Evolutionary conservation across 371 early-diverging fungal species (phyloP).

Genomic region (Smittium mucronatum): DNA sequence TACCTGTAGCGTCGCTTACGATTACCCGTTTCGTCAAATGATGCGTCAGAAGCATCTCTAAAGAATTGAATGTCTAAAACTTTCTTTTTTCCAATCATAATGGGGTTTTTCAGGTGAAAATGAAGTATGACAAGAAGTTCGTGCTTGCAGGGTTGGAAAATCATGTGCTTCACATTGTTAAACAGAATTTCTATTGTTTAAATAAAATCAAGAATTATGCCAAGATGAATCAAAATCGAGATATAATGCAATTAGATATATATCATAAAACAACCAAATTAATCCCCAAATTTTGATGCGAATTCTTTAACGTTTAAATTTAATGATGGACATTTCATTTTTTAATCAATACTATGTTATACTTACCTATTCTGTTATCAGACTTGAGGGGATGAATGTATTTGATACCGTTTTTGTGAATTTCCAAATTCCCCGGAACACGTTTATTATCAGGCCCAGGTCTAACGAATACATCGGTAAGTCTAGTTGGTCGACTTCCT

Average conservation of each 20-base stretch:
- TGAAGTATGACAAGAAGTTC: constrained; percentile 93
- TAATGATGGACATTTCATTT: no score
- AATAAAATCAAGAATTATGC: neutral
- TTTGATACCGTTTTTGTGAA: constrained; percentile 88
- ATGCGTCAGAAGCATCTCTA: constrained; percentile 89
- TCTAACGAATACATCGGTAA: constrained; percentile 80
- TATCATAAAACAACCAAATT: no score
- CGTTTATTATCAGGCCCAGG: constrained; percentile 77
- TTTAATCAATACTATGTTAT: no score
- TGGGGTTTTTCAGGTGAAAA: constrained; percentile 90
- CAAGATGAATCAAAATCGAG: no score
- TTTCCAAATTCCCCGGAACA: constrained; percentile 81
- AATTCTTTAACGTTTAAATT: no score
- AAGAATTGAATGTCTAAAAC: constrained; percentile 98
- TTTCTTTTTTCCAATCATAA: constrained; percentile 96
- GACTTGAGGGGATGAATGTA: constrained; percentile 67
- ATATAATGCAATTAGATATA: no score
- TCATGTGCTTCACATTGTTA: constrained; percentile 94
- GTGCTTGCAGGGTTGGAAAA: constrained; percentile 97
- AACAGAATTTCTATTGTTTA: constrained; percentile 66
- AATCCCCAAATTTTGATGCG: no score
- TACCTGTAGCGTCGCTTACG: constrained; percentile 80
- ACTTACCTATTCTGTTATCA: constrained; percentile 50
- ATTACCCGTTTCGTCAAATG: constrained; percentile 96
- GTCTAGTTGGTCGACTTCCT: constrained; percentile 63